These are phyloP conservation scores for Melocanna baccifera DNA, from an alignment of 176 grass and related monocot genomes.

Conservation along the genomic window DNA sequence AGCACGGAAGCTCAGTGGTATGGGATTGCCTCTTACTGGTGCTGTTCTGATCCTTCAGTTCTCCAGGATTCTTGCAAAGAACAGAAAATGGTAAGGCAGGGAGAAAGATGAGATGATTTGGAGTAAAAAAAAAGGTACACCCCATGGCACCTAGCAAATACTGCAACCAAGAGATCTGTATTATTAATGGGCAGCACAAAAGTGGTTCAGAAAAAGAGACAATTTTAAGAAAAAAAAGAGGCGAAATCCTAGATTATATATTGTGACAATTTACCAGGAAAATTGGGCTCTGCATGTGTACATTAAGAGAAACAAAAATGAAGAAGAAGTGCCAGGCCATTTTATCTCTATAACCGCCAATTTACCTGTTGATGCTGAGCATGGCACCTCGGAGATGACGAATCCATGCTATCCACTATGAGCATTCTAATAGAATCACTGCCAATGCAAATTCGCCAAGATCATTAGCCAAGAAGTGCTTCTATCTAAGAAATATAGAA, in stretches of 20 bases:
- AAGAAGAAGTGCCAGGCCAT: not conserved
- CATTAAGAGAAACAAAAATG: not conserved
- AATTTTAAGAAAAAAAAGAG: not conserved
- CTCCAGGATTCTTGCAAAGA: slow-evolving; percentile 44
- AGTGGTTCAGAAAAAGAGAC: not conserved
- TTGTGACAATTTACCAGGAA: not conserved
- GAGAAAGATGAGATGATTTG: not conserved
- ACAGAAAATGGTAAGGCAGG: slow-evolving; percentile 17
- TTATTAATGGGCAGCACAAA: not conserved
- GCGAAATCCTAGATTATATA: not conserved
- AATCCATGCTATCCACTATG: slow-evolving; percentile 37
- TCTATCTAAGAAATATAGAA: not conserved
- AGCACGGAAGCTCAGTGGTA: slow-evolving; percentile 33
- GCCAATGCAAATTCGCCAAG: not conserved
- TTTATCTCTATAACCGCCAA: not conserved
- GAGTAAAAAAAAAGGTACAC: not conserved
- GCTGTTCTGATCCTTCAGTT: slow-evolving; percentile 33
- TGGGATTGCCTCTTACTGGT: slow-evolving; percentile 19
- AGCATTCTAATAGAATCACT: slow-evolving; percentile 35
- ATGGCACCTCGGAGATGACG: slow-evolving; percentile 37
- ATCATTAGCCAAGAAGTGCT: not conserved
- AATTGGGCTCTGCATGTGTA: not conserved
- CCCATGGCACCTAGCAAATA: not conserved
- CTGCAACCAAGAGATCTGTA: not conserved
- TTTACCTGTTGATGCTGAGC: slow-evolving; percentile 45